Evolutionary conservation across 2,329 filamentous ascomycete species (phyloP).

Genomic region (Ceratocystis destructans): DNA sequence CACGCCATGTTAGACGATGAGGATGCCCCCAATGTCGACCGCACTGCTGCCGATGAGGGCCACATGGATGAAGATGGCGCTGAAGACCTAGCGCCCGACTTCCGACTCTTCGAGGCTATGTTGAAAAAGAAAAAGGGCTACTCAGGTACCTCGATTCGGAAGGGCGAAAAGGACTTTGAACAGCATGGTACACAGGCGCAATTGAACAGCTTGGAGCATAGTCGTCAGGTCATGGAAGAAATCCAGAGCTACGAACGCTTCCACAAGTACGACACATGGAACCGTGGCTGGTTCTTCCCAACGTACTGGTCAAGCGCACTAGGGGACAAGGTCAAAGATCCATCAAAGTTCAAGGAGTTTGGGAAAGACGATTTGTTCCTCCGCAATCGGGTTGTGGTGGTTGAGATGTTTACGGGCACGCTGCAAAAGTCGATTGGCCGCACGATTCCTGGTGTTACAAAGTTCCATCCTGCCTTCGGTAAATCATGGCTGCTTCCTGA

Average conservation of each 20-base stretch:
- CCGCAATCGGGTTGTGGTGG: conserved; percentile 45
- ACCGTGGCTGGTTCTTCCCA: conserved; percentile 62
- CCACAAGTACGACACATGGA: conserved; percentile 52
- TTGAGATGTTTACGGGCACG: conserved; percentile 60
- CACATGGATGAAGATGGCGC: conserved; percentile 42
- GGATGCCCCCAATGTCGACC: conserved; percentile 26
- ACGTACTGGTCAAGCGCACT: conserved; percentile 34
- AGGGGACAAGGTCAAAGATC: conserved; percentile 20
- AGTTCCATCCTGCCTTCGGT: conserved; percentile 38
- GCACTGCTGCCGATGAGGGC: conserved; percentile 21
- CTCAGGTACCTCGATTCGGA: conserved; percentile 58
- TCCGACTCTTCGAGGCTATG: conserved; percentile 52
- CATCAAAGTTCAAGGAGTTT: conserved; percentile 14
- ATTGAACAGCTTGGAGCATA: conserved; percentile 61
- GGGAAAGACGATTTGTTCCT: conserved; percentile 23
- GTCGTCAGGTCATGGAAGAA: conserved; percentile 76
- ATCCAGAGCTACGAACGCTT: conserved; percentile 65
- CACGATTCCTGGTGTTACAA: conserved; percentile 41
- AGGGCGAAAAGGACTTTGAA: conserved; percentile 96
- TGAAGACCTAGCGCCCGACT: conserved; percentile 76
- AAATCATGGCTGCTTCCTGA: conserved; percentile 78
- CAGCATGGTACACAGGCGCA: conserved; percentile 78
- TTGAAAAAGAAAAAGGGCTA: conserved; percentile 39
- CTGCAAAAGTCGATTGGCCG: conserved; percentile 65
- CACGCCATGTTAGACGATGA: conserved; percentile 30